Evolutionary conservation across 805 yeast genomes (phyloP).

Genomic region (Deakozyma indianensis): DNA sequence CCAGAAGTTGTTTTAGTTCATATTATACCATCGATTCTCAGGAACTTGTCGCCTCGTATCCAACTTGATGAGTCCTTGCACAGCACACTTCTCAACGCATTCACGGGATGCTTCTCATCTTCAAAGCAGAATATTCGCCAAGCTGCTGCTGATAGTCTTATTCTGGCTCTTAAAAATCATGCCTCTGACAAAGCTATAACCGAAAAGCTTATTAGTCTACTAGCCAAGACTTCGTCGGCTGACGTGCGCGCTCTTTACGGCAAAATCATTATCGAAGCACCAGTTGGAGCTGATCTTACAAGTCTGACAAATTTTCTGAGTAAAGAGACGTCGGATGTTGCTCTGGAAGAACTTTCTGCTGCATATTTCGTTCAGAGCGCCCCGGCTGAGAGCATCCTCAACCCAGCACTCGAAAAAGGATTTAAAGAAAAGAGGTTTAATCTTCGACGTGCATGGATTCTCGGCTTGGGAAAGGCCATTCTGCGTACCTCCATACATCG

Average conservation of each 20-base stretch:
- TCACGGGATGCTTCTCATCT: constrained; percentile 47
- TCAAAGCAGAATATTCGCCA: constrained; percentile 51
- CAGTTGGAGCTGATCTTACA: constrained; percentile 27
- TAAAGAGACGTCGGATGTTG: constrained; percentile 65
- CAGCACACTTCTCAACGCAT: constrained; percentile 34
- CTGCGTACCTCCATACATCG: constrained; percentile 10
- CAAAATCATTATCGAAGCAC: constrained; percentile 26
- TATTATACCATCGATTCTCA: constrained; percentile 38
- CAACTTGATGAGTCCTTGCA: constrained; percentile 30
- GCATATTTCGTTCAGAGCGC: constrained; percentile 26
- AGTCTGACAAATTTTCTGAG: constrained; percentile 37
- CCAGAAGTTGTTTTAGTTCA: constrained; percentile 54
- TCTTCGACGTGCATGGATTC: constrained; percentile 55
- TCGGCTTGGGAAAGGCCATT: constrained; percentile 29
- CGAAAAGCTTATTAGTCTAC: constrained; percentile 39
- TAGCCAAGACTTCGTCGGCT: constrained; percentile 45
- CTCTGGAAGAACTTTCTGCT: constrained; percentile 34
- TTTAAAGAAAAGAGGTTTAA: constrained; percentile 48
- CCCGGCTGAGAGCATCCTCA: constrained; percentile 20
- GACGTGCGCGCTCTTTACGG: constrained; percentile 52
- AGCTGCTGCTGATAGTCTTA: constrained; percentile 29
- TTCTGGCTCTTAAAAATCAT: constrained; percentile 17
- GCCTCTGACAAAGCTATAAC: constrained; percentile 23
- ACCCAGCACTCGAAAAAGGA: constrained; percentile 28
- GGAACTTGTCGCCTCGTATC: constrained; percentile 19